These are phyloP conservation scores for Tuber umbilicatum DNA, from an alignment of 495 filamentous ascomycete genomes.

Conservation along the genomic window DNA sequence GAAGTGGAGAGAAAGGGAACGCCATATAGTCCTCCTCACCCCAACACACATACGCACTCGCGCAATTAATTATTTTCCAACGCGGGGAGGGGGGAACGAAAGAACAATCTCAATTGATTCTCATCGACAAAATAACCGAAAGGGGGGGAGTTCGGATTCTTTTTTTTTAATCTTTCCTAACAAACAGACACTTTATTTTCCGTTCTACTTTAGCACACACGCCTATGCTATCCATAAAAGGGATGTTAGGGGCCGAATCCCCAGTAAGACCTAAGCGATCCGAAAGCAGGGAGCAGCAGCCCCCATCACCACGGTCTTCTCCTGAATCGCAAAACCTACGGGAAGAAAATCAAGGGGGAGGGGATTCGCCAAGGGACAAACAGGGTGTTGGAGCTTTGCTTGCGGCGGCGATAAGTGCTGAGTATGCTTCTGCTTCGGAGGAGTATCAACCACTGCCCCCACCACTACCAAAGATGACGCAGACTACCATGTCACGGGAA, in stretches of 20 bases:
- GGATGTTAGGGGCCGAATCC: conserved; percentile 29
- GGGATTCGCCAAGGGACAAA: conserved; percentile 4
- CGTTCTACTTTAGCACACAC: background rate
- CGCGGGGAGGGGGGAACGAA: background rate
- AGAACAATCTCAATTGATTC: background rate
- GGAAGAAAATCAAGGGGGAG: background rate
- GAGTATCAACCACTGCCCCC: background rate
- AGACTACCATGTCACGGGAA: background rate
- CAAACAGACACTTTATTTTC: background rate
- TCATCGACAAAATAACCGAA: background rate
- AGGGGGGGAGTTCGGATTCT: background rate
- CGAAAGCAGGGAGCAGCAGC: conserved; percentile 8
- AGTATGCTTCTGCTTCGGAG: background rate
- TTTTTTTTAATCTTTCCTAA: background rate
- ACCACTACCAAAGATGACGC: conserved; percentile 16
- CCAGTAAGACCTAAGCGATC: conserved; percentile 10
- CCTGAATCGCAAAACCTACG: background rate
- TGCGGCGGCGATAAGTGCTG: background rate
- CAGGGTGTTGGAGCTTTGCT: background rate
- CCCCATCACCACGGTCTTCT: conserved; percentile 9
- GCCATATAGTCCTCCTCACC: background rate
- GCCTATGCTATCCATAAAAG: conserved; percentile 30
- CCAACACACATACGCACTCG: background rate
- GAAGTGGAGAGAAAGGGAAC: background rate
- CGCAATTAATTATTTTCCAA: background rate